Evolutionary conservation across 176 grass and related monocot species (phyloP), one percentile per base, ranked within the genome.

Genomic region (Pontederia crassipes): DNA sequence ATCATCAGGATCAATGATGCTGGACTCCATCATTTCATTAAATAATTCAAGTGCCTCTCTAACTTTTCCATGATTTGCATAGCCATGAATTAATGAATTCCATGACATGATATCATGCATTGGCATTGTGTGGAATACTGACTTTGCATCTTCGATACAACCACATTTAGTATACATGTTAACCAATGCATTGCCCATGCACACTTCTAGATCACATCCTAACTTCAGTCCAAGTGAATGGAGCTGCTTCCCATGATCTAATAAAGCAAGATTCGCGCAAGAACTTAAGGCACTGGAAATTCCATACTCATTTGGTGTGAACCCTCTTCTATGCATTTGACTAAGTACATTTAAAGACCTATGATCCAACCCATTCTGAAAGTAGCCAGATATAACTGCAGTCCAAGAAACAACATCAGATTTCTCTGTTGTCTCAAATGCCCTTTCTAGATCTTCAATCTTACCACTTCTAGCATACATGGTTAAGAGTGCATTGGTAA

Each of bases 141-240:
- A 50, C 52, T 60, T 75, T 14, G 82, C 82, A 4, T 81, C 78
- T 24, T 54, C 12, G 12, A 86, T 82, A 50, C 78, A 68, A 52
- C 85, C 82, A 13, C 85, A 95, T 60, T 89, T 95, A 58, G 76
- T 74, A 46, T 95, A 89, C 85, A 86, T 77, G 75, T 83, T 86
- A 28, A 89, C 76, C 58, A 95, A 52, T 27, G 82, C 79, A 46
- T 95, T 89, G 12, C 79, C 77, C 0, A 71, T 82, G 71, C 77
- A 86, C 45, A 71, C 32, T 63, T 80, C 67, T 11, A 74, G 70
- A 67, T 86, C 85, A 46, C 78, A 87, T 3, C 83, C 86, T 47
- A 86, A 52, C 67, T 95, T 95, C 45, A 84, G 65, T 26, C 77
- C 77, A 16, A 89, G 74, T 72, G 78, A 77, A 79, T 95, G 90